Conservation (phyloP, 495 filamentous ascomycete genomes). For the Lentithecium fluviatile region DNA sequence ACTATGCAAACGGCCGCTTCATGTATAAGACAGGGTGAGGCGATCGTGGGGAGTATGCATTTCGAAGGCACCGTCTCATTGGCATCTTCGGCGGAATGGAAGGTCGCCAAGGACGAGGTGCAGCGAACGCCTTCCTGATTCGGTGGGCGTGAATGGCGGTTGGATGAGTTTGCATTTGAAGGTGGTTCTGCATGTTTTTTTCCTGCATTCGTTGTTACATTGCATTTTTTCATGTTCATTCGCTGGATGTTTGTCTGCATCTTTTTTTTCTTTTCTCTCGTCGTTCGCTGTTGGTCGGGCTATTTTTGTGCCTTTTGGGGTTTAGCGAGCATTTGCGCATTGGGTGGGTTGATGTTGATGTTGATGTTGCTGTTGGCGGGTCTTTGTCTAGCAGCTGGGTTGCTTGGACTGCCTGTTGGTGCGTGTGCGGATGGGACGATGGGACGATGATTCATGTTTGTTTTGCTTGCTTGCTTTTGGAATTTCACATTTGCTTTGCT, state of each 20-base stretch:
- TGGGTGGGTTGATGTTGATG: too few species aligned
- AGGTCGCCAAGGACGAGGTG: not conserved
- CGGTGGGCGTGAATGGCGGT: not conserved
- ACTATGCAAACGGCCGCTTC: not conserved
- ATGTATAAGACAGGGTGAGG: not conserved
- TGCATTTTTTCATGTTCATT: not conserved
- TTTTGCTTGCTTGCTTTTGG: too few species aligned
- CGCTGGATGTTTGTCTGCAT: not conserved
- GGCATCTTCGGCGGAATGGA: constrained; percentile 5
- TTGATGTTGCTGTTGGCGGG: too few species aligned
- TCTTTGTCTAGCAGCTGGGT: too few species aligned
- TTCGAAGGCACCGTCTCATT: not conserved
- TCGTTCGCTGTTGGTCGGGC: too few species aligned
- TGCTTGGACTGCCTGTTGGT: too few species aligned
- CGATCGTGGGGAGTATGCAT: not conserved
- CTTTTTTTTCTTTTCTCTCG: not conserved
- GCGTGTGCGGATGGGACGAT: too few species aligned
- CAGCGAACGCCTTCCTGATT: constrained; percentile 3
- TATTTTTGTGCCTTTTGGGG: too few species aligned
- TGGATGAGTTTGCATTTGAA: not conserved
- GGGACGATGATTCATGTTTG: too few species aligned
- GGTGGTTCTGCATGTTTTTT: too few species aligned
- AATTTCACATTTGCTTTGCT: too few species aligned
- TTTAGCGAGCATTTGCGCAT: too few species aligned
- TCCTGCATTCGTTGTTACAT: not conserved